Conservation (phyloP, 1,139 yeast genomes). For the Pichia sp. region DNA sequence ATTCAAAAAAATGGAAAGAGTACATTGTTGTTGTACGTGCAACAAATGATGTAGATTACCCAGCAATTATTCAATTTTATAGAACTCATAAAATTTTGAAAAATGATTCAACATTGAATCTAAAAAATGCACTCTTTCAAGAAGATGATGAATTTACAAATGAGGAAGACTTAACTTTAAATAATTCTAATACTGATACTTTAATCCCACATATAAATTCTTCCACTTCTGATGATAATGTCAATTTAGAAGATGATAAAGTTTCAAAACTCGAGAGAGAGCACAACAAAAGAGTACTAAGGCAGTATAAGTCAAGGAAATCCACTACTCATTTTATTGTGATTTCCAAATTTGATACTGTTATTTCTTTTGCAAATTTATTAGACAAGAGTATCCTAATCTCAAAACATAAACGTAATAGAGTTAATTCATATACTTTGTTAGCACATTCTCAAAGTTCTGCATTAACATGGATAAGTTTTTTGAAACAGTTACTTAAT, state of each 20-base stretch:
- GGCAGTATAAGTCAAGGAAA: neutral
- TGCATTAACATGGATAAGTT: slow-evolving; percentile 56
- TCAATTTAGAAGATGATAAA: no score
- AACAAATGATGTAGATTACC: slow-evolving; percentile 40
- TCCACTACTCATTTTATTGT: slow-evolving; percentile 10
- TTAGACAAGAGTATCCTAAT: slow-evolving; percentile 61
- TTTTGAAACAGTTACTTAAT: slow-evolving; percentile 42
- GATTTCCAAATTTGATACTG: slow-evolving; percentile 23
- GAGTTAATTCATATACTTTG: slow-evolving; percentile 40
- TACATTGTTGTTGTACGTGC: slow-evolving; percentile 59
- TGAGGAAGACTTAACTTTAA: no score
- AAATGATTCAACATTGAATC: slow-evolving; percentile 8
- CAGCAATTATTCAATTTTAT: slow-evolving; percentile 57
- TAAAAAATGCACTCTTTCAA: neutral
- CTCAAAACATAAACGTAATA: slow-evolving; percentile 27
- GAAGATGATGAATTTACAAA: no score
- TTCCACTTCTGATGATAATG: no score
- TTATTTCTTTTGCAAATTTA: slow-evolving; percentile 51
- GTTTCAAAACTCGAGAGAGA: no score
- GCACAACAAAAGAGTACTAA: neutral
- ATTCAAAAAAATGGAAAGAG: slow-evolving; percentile 66
- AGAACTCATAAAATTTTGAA: slow-evolving; percentile 37
- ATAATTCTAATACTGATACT: no score
- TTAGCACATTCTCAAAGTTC: slow-evolving; percentile 38
- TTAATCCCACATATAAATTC: no score